Percentiles rank a stretch among this genome's conserved stretches.
Conservation (phyloP, 805 yeast genomes). For the Starmerella apicola region DNA sequence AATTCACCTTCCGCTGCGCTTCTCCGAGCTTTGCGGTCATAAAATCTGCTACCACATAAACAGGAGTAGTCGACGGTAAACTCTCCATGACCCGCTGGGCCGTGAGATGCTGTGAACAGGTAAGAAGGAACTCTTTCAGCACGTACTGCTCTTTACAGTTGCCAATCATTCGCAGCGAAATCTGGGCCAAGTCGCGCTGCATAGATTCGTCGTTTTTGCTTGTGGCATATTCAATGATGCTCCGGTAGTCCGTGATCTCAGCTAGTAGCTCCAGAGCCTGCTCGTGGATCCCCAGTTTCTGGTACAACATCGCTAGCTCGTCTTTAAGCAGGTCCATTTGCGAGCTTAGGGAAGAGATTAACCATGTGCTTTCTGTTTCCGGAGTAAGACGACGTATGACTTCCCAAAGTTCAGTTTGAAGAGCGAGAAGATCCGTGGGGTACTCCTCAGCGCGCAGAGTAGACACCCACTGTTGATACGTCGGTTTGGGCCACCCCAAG, state of each 20-base stretch:
- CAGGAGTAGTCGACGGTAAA: conserved; percentile 5
- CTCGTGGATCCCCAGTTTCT: conserved; percentile 26
- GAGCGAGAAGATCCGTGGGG: conserved; percentile 9
- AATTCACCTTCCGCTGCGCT: background rate
- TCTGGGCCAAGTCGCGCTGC: conserved; percentile 3
- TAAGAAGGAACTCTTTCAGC: conserved; percentile 7
- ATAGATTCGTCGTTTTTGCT: background rate
- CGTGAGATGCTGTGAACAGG: background rate
- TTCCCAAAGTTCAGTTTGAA: conserved; percentile 16
- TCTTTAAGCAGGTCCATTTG: conserved; percentile 21
- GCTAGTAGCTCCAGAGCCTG: conserved; percentile 25
- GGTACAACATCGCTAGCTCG: conserved; percentile 27
- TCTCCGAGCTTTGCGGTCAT: background rate
- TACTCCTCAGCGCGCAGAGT: conserved; percentile 1
- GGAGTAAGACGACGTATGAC: too few species aligned
- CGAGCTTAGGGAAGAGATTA: conserved; percentile 20
- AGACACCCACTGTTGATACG: conserved; percentile 11
- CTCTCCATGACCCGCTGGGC: conserved; percentile 2
- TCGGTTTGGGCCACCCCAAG: conserved; percentile 26
- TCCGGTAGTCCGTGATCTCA: conserved; percentile 26
- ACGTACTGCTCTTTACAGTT: background rate
- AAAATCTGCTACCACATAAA: conserved; percentile 4
- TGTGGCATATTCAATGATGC: conserved; percentile 24
- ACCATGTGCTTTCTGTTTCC: conserved; percentile 16
- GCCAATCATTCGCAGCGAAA: conserved; percentile 7